Percentiles rank a stretch among this genome's conserved stretches.
Conservation (phyloP, 2,329 filamentous ascomycete genomes). For the Aaosphaeria arxii region DNA sequence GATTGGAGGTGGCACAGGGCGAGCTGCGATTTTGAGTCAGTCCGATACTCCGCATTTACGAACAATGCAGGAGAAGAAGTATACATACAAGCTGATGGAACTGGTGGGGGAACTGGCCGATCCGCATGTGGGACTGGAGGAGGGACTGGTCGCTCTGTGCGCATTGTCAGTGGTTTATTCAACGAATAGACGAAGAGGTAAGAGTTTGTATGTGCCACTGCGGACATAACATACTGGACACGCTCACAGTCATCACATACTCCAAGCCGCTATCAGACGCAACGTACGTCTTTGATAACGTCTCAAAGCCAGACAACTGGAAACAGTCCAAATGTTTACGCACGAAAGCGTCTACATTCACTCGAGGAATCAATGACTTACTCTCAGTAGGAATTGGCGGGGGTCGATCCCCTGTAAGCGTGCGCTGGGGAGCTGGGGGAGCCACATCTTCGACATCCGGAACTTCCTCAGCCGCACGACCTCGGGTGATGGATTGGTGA, state of each 20-base stretch:
- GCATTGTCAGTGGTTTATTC: slow-evolving; percentile 10
- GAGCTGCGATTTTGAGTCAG: slow-evolving; percentile 47
- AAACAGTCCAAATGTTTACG: slow-evolving; percentile 18
- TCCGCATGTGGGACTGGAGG: slow-evolving; percentile 21
- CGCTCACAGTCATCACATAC: slow-evolving; percentile 38
- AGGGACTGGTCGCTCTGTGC: slow-evolving; percentile 41
- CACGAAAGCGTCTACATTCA: slow-evolving; percentile 22
- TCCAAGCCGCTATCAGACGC: slow-evolving; percentile 31
- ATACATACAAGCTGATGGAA: slow-evolving; percentile 34
- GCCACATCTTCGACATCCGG: slow-evolving; percentile 55
- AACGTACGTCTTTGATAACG: slow-evolving; percentile 30
- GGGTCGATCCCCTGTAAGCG: slow-evolving; percentile 35
- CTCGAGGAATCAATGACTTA: slow-evolving; percentile 44
- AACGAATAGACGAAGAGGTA: not conserved
- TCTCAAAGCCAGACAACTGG: slow-evolving; percentile 24
- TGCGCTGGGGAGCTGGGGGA: slow-evolving; percentile 36
- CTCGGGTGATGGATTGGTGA: slow-evolving; percentile 40
- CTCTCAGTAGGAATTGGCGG: slow-evolving; percentile 50
- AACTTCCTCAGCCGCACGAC: slow-evolving; percentile 45
- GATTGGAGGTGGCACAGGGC: slow-evolving; percentile 56
- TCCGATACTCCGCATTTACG: no score
- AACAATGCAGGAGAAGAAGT: no score
- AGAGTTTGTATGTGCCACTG: not conserved
- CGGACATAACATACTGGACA: slow-evolving; percentile 33
- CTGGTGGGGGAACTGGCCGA: slow-evolving; percentile 27